Percentiles rank a stretch among this genome's conserved stretches.
Conservation (phyloP, 225 moss, liverwort and hornwort species). For the Straminergon stramineum region DNA sequence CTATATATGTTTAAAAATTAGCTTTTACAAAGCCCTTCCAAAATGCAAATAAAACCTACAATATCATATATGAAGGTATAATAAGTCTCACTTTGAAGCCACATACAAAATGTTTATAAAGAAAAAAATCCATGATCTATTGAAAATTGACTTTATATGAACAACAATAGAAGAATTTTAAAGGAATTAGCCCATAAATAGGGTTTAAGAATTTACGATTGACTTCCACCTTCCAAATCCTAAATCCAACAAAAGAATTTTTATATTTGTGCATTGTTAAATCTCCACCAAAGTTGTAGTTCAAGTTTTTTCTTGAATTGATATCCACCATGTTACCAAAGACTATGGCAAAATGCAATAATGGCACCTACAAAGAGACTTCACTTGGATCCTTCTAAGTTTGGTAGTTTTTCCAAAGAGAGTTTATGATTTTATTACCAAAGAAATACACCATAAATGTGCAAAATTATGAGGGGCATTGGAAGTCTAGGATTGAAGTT, state of each 20-base stretch:
- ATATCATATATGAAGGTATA: too few species aligned
- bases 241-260: not conserved
- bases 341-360: not conserved
- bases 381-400: not conserved
- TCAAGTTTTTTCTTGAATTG: not conserved
- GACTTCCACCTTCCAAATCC: not conserved
- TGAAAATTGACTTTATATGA: not conserved
- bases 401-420: not conserved
- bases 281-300: not conserved
- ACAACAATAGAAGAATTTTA: not conserved
- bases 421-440: not conserved
- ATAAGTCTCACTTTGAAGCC: not conserved
- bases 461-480: accelerated
- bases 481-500: not conserved
- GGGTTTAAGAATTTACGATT: too few species aligned
- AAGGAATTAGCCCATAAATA: too few species aligned
- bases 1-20: too few species aligned
- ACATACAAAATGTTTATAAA: not conserved
- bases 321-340: not conserved
- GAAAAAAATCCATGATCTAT: not conserved
- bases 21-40: too few species aligned
- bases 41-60: too few species aligned
- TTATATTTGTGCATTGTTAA: not conserved
- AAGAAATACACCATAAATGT: not conserved
- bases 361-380: not conserved